Evolutionary conservation across 768 basidiomycete species (phyloP).

Genomic region (Lactifluus pinguis): DNA sequence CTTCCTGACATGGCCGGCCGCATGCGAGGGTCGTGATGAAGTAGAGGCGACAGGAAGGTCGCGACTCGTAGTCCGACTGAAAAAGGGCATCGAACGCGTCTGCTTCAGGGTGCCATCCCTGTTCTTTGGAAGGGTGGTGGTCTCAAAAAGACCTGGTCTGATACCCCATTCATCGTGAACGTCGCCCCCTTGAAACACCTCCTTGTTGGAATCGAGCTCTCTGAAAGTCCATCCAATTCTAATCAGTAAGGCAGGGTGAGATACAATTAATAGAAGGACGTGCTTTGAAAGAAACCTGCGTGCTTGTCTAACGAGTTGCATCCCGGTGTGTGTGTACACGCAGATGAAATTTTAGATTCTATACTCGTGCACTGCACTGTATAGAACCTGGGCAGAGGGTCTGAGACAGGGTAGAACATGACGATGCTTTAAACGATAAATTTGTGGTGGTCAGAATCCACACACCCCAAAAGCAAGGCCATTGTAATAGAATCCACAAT

Average conservation of each 20-base stretch:
- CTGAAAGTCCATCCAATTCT: not conserved
- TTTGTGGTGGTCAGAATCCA: not conserved
- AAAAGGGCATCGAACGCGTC: constrained; percentile 6
- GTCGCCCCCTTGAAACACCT: not conserved
- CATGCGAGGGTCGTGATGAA: not conserved
- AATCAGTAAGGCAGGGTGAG: not conserved
- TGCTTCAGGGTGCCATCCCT: not conserved
- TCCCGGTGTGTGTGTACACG: not conserved
- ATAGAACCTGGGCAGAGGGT: not conserved
- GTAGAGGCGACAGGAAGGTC: not conserved
- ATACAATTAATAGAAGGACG: not conserved
- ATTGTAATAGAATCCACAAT: not conserved
- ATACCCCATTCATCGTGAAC: constrained; percentile 8
- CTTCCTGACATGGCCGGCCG: not conserved
- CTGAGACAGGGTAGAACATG: not conserved
- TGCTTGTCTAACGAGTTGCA: constrained; percentile 8
- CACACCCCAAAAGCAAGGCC: not conserved
- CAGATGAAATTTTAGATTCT: not conserved
- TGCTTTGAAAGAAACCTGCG: not conserved
- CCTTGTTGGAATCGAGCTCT: not conserved
- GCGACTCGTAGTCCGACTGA: not conserved
- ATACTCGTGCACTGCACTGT: too few relatives aligned
- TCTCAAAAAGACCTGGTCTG: not conserved
- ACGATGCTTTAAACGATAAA: not conserved
- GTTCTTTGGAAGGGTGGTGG: not conserved